Evolutionary conservation across 768 basidiomycete genomes (phyloP).

Genomic region (Neoboletus subvelutipes): DNA sequence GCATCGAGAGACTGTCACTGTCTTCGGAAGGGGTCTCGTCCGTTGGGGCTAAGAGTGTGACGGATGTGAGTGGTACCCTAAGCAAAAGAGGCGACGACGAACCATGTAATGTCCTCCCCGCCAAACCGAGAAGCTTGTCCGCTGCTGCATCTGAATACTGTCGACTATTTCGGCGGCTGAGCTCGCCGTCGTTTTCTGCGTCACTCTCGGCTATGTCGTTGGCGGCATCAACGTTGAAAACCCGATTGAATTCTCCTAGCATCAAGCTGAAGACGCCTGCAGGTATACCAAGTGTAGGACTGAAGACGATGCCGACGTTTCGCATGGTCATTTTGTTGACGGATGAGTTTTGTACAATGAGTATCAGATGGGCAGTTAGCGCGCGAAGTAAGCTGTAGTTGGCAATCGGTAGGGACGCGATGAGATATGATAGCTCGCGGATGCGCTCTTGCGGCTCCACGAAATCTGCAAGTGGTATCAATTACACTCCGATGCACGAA

Average conservation of each 20-base stretch:
- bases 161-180: slow-evolving; percentile 73
- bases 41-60: slow-evolving; percentile 35
- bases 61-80: slow-evolving; percentile 2
- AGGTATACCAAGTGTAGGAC: slow-evolving; percentile 96
- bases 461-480: slow-evolving; percentile 59
- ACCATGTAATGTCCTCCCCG: slow-evolving; percentile 68
- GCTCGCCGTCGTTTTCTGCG: slow-evolving; percentile 36
- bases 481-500: slow-evolving; percentile 1
- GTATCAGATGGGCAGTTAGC: slow-evolving; percentile 90
- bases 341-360: slow-evolving; percentile 87
- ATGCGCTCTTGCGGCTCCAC: slow-evolving; percentile 87
- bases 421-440: slow-evolving; percentile 79
- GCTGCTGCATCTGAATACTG: slow-evolving; percentile 84
- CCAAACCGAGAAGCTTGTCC: slow-evolving; percentile 76
- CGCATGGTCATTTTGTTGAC: slow-evolving; percentile 99
- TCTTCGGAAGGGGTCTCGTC: slow-evolving; percentile 70
- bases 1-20: slow-evolving; percentile 62
- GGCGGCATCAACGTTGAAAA: slow-evolving; percentile 75
- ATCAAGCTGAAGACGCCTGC: slow-evolving; percentile 95
- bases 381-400: slow-evolving; percentile 95
- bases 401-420: slow-evolving; percentile 82
- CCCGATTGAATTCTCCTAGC: slow-evolving; percentile 89
- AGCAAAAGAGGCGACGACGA: slow-evolving; percentile 28
- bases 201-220: slow-evolving; percentile 25
- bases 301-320: slow-evolving; percentile 98